Evolutionary conservation across 306 rosid species (phyloP).

Genomic region (Betula pendula): DNA sequence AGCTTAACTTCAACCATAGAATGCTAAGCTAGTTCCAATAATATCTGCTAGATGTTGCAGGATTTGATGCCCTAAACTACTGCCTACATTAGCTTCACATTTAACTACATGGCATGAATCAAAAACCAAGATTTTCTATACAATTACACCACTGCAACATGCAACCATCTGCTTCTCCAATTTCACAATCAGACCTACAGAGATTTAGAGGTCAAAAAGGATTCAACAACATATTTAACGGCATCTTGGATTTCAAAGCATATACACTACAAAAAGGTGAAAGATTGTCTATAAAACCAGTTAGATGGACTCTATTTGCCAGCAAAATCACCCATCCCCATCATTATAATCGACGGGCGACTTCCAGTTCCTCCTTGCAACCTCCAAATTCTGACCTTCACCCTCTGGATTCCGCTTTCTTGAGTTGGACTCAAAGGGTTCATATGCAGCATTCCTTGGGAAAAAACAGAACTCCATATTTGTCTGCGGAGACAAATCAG

Average conservation of each 20-base stretch:
- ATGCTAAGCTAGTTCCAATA: background rate
- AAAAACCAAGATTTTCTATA: conserved; percentile 47
- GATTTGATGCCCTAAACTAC: conserved; percentile 9
- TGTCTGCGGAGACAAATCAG: conserved; percentile 42
- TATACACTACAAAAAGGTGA: conserved; percentile 48
- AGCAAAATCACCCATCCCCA: conserved; percentile 79
- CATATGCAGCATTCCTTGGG: conserved; percentile 52
- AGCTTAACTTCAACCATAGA: background rate
- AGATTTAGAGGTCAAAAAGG: conserved; percentile 45
- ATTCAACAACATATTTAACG: conserved; percentile 46
- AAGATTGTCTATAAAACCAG: conserved; percentile 70
- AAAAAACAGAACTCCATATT: conserved; percentile 61
- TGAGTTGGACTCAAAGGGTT: conserved; percentile 48
- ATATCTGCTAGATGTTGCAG: conserved; percentile 1
- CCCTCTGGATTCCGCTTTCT: conserved; percentile 50
- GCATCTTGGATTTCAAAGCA: conserved; percentile 49
- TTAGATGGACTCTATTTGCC: conserved; percentile 70
- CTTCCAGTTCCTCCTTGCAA: conserved; percentile 64
- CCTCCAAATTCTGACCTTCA: conserved; percentile 55
- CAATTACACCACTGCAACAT: conserved; percentile 49
- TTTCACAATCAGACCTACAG: conserved; percentile 56
- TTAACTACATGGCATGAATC: conserved; percentile 21
- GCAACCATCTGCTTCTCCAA: conserved; percentile 44
- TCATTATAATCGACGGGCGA: conserved; percentile 54
- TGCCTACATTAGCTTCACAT: background rate